These are phyloP conservation scores for Aureobasidium sp. DNA, from an alignment of 2,329 filamentous ascomycete species.

Conservation along the genomic window DNA sequence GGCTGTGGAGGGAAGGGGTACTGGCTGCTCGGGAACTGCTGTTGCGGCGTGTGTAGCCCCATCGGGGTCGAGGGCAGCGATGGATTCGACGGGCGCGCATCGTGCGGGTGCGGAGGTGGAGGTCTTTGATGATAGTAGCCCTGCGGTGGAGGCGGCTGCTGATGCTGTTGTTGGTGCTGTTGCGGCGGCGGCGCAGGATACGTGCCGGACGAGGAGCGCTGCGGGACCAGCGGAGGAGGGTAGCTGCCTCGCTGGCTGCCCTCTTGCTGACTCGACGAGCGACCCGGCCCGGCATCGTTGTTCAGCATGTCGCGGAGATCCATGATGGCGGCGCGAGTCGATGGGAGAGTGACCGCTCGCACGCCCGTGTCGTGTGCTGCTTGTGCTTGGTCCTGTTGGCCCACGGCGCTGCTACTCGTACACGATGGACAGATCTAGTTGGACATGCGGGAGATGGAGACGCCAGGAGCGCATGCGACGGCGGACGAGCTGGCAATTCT, in stretches of 20 bases:
- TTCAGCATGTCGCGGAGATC: slow-evolving; percentile 27
- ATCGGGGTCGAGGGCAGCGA: slow-evolving; percentile 10
- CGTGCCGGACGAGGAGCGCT: slow-evolving; percentile 12
- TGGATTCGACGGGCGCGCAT: not conserved
- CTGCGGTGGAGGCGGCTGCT: not conserved
- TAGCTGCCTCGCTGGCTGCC: slow-evolving; percentile 18
- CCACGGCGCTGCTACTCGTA: not conserved
- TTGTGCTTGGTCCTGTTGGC: not conserved
- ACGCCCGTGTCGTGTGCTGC: not conserved
- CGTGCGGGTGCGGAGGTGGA: not conserved
- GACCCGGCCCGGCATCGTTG: slow-evolving; percentile 24
- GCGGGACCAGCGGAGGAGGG: slow-evolving; percentile 17
- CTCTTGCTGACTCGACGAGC: slow-evolving; percentile 16
- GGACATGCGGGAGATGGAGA: not conserved
- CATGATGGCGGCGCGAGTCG: slow-evolving; percentile 20
- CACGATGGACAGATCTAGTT: not conserved
- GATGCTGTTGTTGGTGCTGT: not conserved
- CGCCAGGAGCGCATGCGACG: not conserved
- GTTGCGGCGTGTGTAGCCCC: slow-evolving; percentile 4
- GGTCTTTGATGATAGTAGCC: not conserved
- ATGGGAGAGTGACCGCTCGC: not conserved
- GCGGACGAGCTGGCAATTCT: not conserved
- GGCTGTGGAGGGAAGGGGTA: slow-evolving; percentile 16
- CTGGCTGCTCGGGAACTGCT: slow-evolving; percentile 4
- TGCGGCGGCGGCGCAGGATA: not conserved